Base-by-base conservation (phyloP, 495 filamentous ascomycete species). In the Alectoria sarmentosa region DNA sequence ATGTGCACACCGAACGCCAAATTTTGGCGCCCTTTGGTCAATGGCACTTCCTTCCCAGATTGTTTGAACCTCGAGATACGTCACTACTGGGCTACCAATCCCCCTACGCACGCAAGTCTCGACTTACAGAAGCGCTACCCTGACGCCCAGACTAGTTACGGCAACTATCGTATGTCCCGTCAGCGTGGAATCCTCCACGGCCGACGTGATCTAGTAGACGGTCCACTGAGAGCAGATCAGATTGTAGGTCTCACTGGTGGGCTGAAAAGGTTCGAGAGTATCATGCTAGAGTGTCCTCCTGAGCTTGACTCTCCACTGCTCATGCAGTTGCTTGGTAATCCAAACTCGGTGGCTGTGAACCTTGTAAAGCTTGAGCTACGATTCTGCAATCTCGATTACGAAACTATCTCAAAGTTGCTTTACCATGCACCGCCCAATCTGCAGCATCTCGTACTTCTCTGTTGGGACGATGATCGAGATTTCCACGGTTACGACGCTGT, bases 1-100 rank as follows among this genome's bases (percentile, higher is more conserved):
- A 23, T 19, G 15, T 75, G 73, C 41, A 39, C 38, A 19, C 73
- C 73, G 52, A 71, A 71, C 44, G 13, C 57, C 32, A 68, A 71
- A 26, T 75, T 75, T 61, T 75, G 73, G 72, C 67, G 63, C 41
- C 73, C 72, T 28, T 71, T 75, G 39, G 73, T 75, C 64, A 73
- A 75, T 42, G 67, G 67, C 7, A 38, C 58, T 15, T 58, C 58
- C 17, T 69, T 67, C 56, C 65, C 61, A 34, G 65, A 69, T 36
- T 65, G 66, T 55, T 58, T 41, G 14, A 36, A 60, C 17, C 66
- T 69, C 32, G 68, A 69, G n/a, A 55, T 67, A 55, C 66, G 67
- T 44, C 68, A 69, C 39, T 48, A 63, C 44, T 69, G 67, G 67
- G 60, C 63, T 15, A 38, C 49, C 32, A 49, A 41, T 30, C 67